These are phyloP conservation scores for Phytophthora kernoviae DNA, from an alignment of 352 stramenopile species.

Conservation along the genomic window DNA sequence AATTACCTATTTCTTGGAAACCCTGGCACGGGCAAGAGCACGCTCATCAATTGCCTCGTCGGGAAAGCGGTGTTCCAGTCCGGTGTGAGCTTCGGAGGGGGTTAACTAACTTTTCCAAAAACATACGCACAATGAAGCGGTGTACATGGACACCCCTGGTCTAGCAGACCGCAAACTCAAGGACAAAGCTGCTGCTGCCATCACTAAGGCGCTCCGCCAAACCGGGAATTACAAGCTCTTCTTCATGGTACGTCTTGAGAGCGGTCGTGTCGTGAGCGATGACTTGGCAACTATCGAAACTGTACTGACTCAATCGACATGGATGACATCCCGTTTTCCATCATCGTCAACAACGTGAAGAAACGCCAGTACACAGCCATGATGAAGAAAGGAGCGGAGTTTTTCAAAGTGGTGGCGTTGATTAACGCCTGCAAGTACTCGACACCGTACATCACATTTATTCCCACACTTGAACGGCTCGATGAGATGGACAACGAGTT, in stretches of 20 bases:
- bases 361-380: conserved; percentile 18
- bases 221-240: conserved; percentile 9
- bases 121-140: not conserved
- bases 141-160: too few relatives aligned
- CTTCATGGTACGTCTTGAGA: conserved; percentile 13
- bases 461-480: conserved; percentile 16
- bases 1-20: not conserved
- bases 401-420: conserved; percentile 10
- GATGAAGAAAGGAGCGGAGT: conserved; percentile 12
- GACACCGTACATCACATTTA: conserved; percentile 15
- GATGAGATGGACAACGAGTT: conserved; percentile 14
- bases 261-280: conserved; percentile 16
- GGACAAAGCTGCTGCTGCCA: not conserved
- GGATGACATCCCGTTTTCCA: conserved; percentile 12
- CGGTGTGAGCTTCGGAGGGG: conserved; percentile 15
- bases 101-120: too few relatives aligned
- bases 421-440: conserved; percentile 13
- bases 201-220: not conserved
- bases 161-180: conserved; percentile 16
- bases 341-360: conserved; percentile 29
- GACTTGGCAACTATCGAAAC: conserved; percentile 25
- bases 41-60: conserved; percentile 33
- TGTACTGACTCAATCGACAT: conserved; percentile 22
- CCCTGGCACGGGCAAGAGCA: conserved; percentile 26
- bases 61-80: conserved; percentile 8